phyloP scores from a whole-genome alignment of 2,329 filamentous ascomycete species.

The Alternaria infectoria region DNA sequence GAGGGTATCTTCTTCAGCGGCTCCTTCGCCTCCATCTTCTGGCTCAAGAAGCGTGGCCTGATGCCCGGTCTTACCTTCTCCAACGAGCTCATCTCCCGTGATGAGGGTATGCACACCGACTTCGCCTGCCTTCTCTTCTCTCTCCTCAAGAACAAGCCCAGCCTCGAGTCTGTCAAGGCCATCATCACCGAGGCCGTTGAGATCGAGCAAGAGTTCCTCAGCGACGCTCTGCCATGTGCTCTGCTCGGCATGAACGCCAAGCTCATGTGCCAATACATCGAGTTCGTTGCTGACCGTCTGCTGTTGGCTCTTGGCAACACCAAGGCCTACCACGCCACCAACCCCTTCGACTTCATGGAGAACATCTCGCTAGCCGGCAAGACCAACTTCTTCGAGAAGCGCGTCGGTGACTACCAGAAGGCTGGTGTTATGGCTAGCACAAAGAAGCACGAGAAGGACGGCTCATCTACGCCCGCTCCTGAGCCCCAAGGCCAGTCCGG shows the following conservation, averaged over 20 bases:
- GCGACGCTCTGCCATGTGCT: constrained; percentile 88
- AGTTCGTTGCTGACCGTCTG: constrained; percentile 97
- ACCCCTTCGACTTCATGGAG: constrained; percentile 99
- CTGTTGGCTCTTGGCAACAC: constrained; percentile 91
- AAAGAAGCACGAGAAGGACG: constrained; percentile 68
- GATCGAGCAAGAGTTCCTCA: constrained; percentile 98
- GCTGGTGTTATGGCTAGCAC: constrained; percentile 96
- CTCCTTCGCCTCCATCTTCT: constrained; percentile 98
- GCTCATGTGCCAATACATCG: constrained; percentile 99
- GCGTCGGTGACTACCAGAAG: constrained; percentile 99
- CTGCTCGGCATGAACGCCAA: constrained; percentile 97
- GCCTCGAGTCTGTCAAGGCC: constrained; percentile 77
- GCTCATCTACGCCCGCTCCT: constrained; percentile 51
- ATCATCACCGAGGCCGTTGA: constrained; percentile 93
- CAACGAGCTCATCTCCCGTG: constrained; percentile 99
- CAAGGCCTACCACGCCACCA: constrained; percentile 89
- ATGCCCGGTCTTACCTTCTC: constrained; percentile 99
- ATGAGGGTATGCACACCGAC: constrained; percentile 99
- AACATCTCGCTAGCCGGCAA: constrained; percentile 98
- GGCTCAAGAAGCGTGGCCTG: constrained; percentile 99
- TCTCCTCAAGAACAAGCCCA: constrained; percentile 91
- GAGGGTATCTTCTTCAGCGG: constrained; percentile 99
- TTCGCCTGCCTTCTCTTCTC: constrained; percentile 98
- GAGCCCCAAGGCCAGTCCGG: constrained; percentile 60
- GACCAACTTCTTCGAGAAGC: constrained; percentile 99